These are phyloP conservation scores for Paracoccidioides brasiliensis DNA, from an alignment of 2,329 filamentous ascomycete species.

Conservation along the genomic window DNA sequence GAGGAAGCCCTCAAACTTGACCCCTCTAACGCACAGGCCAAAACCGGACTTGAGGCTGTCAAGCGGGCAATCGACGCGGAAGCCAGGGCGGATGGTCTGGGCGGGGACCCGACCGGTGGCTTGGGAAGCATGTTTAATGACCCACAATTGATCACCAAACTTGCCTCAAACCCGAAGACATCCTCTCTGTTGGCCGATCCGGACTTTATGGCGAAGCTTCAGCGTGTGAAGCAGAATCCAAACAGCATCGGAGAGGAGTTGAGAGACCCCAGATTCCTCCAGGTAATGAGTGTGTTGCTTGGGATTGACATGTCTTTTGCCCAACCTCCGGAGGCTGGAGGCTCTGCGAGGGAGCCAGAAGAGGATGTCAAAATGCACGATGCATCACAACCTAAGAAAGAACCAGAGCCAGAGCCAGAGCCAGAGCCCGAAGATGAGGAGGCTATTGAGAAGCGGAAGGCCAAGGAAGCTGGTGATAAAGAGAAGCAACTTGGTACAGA, in stretches of 20 bases:
- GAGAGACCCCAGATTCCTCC: constrained; percentile 79
- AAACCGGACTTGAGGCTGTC: constrained; percentile 72
- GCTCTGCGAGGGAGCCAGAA: constrained; percentile 40
- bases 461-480: constrained; percentile 83
- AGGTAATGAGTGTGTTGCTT: constrained; percentile 85
- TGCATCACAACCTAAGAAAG: constrained; percentile 35
- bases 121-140: constrained; percentile 93
- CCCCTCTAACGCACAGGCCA: constrained; percentile 80
- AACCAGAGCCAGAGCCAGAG: constrained; percentile 40
- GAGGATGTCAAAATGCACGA: constrained; percentile 73
- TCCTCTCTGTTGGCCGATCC: constrained; percentile 65
- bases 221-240: constrained; percentile 69
- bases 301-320: constrained; percentile 81
- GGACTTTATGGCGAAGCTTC: constrained; percentile 80
- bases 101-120: constrained; percentile 56
- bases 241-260: constrained; percentile 66
- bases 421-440: constrained; percentile 67
- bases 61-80: constrained; percentile 78
- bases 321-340: constrained; percentile 36
- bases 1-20: constrained; percentile 91
- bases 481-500: constrained; percentile 91
- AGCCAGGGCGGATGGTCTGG: constrained; percentile 46
- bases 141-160: constrained; percentile 76
- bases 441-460: constrained; percentile 67
- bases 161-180: constrained; percentile 91